These are phyloP conservation scores for Rhodotorula mucilaginosa DNA, from an alignment of 1,284 basidiomycete genomes.

Conservation along the genomic window DNA sequence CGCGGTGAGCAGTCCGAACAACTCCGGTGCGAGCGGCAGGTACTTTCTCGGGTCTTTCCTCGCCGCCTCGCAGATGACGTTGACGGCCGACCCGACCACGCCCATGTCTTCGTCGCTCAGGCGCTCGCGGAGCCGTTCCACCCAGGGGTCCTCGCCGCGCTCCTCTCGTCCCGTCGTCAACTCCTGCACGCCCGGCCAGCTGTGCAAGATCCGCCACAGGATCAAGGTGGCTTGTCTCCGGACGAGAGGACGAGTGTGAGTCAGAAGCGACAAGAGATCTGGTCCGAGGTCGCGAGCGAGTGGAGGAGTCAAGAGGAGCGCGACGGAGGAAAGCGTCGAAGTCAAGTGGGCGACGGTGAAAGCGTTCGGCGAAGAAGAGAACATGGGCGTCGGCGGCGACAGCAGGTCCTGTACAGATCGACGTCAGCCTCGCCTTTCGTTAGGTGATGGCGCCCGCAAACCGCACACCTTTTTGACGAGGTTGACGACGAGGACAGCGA, in stretches of 20 bases:
- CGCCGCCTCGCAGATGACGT: slow-evolving; percentile 90
- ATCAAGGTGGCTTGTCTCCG: slow-evolving; percentile 41
- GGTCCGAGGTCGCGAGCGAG: slow-evolving; percentile 82
- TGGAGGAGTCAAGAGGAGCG: slow-evolving; percentile 83
- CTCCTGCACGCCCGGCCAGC: slow-evolving; percentile 37
- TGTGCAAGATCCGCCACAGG: slow-evolving; percentile 38
- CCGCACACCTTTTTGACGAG: slow-evolving; percentile 79
- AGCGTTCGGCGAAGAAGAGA: slow-evolving; percentile 59
- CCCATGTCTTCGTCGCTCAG: slow-evolving; percentile 80
- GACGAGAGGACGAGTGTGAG: slow-evolving; percentile 74
- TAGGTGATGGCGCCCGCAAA: no score
- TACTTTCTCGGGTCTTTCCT: slow-evolving; percentile 73
- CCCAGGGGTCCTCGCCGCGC: slow-evolving; percentile 50
- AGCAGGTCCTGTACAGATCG: slow-evolving; percentile 66
- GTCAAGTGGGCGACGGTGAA: slow-evolving; percentile 39
- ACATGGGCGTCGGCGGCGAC: slow-evolving; percentile 65
- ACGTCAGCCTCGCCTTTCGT: background rate
- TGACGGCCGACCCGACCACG: slow-evolving; percentile 88
- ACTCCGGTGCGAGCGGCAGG: slow-evolving; percentile 78
- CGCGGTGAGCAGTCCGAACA: slow-evolving; percentile 91
- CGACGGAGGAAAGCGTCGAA: slow-evolving; percentile 72
- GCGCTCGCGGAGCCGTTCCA: slow-evolving; percentile 75
- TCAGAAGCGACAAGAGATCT: slow-evolving; percentile 83
- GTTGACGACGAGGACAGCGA: slow-evolving; percentile 96
- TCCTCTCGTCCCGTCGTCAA: slow-evolving; percentile 35